These are phyloP conservation scores for Alliaria petiolata DNA, from an alignment of 345 rosid genomes.

Conservation along the genomic window DNA sequence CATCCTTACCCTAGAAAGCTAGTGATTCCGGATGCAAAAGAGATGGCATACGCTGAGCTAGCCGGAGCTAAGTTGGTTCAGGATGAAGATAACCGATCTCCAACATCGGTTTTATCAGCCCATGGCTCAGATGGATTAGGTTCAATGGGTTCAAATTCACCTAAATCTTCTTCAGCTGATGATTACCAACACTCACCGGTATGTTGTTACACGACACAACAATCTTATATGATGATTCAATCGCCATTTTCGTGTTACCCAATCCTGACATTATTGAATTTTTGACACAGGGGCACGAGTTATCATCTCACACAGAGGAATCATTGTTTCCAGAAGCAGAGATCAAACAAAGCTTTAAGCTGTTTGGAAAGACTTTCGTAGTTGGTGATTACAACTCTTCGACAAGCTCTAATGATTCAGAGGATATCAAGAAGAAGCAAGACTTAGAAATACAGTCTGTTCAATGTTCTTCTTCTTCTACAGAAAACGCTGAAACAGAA, in stretches of 20 bases:
- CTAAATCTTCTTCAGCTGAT: slow-evolving; percentile 35
- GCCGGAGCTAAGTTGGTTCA: slow-evolving; percentile 31
- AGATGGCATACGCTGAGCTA: slow-evolving; percentile 14
- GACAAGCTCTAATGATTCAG: slow-evolving; percentile 42
- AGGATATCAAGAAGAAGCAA: slow-evolving; percentile 26
- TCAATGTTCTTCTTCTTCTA: slow-evolving; percentile 10
- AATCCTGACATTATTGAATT: slow-evolving; percentile 23
- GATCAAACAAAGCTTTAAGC: slow-evolving; percentile 51
- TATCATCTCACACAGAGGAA: slow-evolving; percentile 27
- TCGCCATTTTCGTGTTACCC: neutral
- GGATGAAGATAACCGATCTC: slow-evolving; percentile 56
- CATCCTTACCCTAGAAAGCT: slow-evolving; percentile 86
- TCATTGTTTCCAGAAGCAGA: slow-evolving; percentile 28
- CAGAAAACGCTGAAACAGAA: slow-evolving; percentile 11
- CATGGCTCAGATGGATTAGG: slow-evolving; percentile 49
- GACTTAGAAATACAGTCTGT: slow-evolving; percentile 16
- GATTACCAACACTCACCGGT: slow-evolving; percentile 38
- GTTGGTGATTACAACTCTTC: slow-evolving; percentile 40
- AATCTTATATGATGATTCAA: neutral
- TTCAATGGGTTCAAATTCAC: slow-evolving; percentile 44
- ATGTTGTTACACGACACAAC: neutral
- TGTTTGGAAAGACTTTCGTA: slow-evolving; percentile 61
- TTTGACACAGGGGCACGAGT: slow-evolving; percentile 18
- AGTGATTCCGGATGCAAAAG: slow-evolving; percentile 29
- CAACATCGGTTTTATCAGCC: slow-evolving; percentile 47